These are phyloP conservation scores for Tolypocladium album DNA, from an alignment of 2,329 filamentous ascomycete genomes.

Conservation along the genomic window DNA sequence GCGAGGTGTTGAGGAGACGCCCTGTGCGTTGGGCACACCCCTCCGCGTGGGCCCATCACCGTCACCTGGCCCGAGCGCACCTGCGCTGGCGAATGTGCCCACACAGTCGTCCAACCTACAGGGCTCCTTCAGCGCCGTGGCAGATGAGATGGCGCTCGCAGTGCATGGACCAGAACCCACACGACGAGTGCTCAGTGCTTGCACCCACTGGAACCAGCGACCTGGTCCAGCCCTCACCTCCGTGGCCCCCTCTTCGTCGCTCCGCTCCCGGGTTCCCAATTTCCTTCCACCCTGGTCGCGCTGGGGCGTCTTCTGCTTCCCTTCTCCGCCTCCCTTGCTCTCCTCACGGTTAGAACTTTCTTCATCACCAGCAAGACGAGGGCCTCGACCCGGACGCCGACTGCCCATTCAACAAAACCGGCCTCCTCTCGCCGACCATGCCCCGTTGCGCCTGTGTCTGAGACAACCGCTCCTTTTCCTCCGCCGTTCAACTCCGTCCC, in stretches of 20 bases:
- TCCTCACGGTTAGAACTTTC: background rate
- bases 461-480: background rate
- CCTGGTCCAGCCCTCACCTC: background rate
- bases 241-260: background rate
- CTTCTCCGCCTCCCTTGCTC: background rate
- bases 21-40: background rate
- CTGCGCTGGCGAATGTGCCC: background rate
- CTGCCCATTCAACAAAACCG: background rate
- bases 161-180: background rate
- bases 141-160: background rate
- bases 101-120: background rate
- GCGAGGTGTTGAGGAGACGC: background rate
- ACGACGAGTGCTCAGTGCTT: background rate
- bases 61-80: background rate
- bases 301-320: background rate
- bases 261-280: conserved; percentile 3
- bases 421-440: background rate
- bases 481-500: background rate
- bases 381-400: background rate
- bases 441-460: background rate
- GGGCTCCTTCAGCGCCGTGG: background rate
- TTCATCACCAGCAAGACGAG: background rate
- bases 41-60: background rate
- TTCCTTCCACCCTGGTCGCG: conserved; percentile 3
- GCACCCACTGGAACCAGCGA: background rate